These are phyloP conservation scores for Claviceps monticola DNA, from an alignment of 2,329 filamentous ascomycete genomes.

Conservation along the genomic window DNA sequence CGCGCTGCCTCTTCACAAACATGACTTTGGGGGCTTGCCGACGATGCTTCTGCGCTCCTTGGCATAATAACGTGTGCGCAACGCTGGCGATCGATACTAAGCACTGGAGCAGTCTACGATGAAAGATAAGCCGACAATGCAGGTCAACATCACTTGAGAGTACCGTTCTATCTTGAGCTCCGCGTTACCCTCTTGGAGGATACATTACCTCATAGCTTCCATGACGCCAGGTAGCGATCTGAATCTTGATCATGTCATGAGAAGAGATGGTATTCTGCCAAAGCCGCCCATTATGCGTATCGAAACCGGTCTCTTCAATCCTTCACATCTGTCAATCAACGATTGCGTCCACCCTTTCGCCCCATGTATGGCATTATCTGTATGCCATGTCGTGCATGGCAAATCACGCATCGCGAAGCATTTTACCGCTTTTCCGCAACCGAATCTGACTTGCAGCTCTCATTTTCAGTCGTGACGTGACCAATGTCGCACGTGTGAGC, in stretches of 20 bases:
- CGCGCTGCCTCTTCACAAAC: too few species aligned
- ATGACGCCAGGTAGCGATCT: neutral
- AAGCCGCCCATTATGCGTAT: neutral
- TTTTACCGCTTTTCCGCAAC: neutral
- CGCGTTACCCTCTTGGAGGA: neutral
- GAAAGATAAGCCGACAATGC: neutral
- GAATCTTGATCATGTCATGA: too few species aligned
- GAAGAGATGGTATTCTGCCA: neutral
- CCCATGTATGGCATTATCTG: neutral
- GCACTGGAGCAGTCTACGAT: neutral
- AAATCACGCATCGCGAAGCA: neutral
- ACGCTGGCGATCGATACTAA: too few species aligned
- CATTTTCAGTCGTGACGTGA: neutral
- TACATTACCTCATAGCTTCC: neutral
- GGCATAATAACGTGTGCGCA: too few species aligned
- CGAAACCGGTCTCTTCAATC: neutral
- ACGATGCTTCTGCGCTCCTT: neutral
- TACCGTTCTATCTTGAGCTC: neutral
- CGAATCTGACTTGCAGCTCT: neutral
- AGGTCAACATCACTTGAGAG: neutral
- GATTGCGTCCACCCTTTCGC: neutral
- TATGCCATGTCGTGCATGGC: neutral
- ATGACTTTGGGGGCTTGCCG: neutral
- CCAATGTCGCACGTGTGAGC: neutral
- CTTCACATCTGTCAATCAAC: neutral